Conservation (phyloP, 805 yeast species). For the Starmerella bombicola region DNA sequence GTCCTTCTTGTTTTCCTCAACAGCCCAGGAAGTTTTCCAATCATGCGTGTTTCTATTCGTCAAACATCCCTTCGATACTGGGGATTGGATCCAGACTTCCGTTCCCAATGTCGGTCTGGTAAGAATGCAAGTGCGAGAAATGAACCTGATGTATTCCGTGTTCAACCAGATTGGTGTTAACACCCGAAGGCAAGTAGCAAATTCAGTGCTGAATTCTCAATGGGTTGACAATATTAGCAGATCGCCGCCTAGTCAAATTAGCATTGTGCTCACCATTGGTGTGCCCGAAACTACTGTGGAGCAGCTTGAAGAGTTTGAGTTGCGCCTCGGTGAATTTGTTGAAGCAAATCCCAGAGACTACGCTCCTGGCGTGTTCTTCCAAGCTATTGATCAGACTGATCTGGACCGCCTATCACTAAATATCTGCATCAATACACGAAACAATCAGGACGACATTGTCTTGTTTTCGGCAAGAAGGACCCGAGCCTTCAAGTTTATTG, state of each 20-base stretch:
- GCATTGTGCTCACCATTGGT: slow-evolving; percentile 25
- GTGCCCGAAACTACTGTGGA: slow-evolving; percentile 30
- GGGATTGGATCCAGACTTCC: slow-evolving; percentile 29
- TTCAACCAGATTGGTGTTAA: slow-evolving; percentile 25
- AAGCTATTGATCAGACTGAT: slow-evolving; percentile 28
- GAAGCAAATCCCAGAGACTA: slow-evolving; percentile 29
- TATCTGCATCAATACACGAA: slow-evolving; percentile 25
- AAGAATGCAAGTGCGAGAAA: slow-evolving; percentile 26
- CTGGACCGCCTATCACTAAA: slow-evolving; percentile 27
- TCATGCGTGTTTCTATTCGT: slow-evolving; percentile 33
- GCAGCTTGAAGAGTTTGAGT: slow-evolving; percentile 27
- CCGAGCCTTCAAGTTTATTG: slow-evolving; percentile 24
- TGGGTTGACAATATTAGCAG: slow-evolving; percentile 32
- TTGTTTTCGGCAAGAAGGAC: slow-evolving; percentile 26
- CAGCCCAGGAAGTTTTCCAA: slow-evolving; percentile 32
- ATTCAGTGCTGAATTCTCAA: slow-evolving; percentile 28
- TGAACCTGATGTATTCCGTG: slow-evolving; percentile 30
- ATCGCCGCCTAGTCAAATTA: slow-evolving; percentile 26
- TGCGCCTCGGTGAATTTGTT: slow-evolving; percentile 25
- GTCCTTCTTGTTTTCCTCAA: slow-evolving; percentile 30
- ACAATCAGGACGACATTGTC: slow-evolving; percentile 28
- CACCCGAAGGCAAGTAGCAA: slow-evolving; percentile 30
- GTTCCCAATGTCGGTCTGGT: slow-evolving; percentile 20
- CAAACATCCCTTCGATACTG: slow-evolving; percentile 34
- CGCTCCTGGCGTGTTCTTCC: slow-evolving; percentile 26